A percentile compares a stretch with the other conserved stretches of the same genome.
Evolutionary conservation across 2,329 filamentous ascomycete genomes (phyloP).

Genomic region (Fusarium circinatum): DNA sequence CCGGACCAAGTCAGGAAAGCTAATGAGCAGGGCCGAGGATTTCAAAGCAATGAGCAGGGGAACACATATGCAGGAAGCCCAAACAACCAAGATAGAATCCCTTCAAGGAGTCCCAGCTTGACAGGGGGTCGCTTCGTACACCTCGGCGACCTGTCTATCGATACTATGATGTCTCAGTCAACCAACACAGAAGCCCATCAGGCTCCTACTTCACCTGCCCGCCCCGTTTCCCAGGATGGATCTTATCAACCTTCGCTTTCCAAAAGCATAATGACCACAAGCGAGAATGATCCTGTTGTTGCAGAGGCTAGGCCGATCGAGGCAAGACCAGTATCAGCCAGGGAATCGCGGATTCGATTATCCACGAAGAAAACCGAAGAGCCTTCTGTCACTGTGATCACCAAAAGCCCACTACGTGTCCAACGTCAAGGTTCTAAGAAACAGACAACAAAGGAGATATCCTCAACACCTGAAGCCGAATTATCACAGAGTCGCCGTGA

Average conservation of each 20-base stretch:
- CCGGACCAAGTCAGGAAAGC: constrained; percentile 37
- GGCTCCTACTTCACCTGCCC: constrained; percentile 8
- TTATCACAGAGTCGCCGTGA: constrained; percentile 50
- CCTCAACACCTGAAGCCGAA: constrained; percentile 27
- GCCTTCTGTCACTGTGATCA: constrained; percentile 33
- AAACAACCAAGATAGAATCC: constrained; percentile 13
- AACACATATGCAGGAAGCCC: background rate
- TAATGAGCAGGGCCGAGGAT: constrained; percentile 32
- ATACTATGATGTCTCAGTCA: constrained; percentile 42
- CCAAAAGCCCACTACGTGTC: constrained; percentile 35
- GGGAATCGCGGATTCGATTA: constrained; percentile 21
- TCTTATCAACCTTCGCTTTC: constrained; percentile 26
- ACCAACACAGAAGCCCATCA: background rate
- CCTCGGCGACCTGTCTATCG: constrained; percentile 39
- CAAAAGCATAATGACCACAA: constrained; percentile 35
- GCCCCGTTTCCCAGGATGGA: constrained; percentile 14
- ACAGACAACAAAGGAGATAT: background rate
- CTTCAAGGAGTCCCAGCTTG: constrained; percentile 44
- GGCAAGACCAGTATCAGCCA: constrained; percentile 15
- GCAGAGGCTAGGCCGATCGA: constrained; percentile 21
- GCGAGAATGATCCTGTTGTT: constrained; percentile 29
- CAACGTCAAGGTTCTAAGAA: background rate
- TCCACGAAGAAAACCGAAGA: constrained; percentile 21
- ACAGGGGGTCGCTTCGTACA: constrained; percentile 32
- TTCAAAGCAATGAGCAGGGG: constrained; percentile 16